Percentiles rank a stretch among this genome's conserved stretches.
These are phyloP conservation scores for Lepiota venenata DNA, from an alignment of 768 basidiomycete genomes.

Conservation along the genomic window DNA sequence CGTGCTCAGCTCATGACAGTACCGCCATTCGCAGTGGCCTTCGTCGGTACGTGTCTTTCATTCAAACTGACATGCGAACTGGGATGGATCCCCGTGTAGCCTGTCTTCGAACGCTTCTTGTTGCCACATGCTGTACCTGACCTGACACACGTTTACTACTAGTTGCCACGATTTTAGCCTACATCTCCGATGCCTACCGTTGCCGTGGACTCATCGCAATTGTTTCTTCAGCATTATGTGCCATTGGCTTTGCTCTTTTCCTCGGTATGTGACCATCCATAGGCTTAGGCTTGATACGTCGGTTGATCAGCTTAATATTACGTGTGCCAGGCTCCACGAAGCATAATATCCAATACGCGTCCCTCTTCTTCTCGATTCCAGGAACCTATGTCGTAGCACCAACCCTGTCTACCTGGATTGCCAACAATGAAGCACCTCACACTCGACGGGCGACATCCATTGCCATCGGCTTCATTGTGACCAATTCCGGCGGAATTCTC, in stretches of 20 bases:
- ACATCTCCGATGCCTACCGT: constrained; percentile 49
- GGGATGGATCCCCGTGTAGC: not conserved
- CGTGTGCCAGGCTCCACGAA: constrained; percentile 28
- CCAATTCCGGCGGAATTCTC: constrained; percentile 58
- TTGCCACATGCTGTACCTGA: not conserved
- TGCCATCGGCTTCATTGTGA: constrained; percentile 54
- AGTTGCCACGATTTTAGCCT: constrained; percentile 36
- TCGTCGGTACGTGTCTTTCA: constrained; percentile 34
- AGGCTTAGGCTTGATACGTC: not conserved
- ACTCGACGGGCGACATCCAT: constrained; percentile 55
- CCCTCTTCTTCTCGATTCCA: constrained; percentile 51
- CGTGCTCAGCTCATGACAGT: constrained; percentile 63
- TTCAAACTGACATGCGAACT: not conserved
- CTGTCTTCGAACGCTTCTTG: not conserved
- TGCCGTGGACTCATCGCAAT: constrained; percentile 47
- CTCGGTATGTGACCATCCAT: constrained; percentile 33
- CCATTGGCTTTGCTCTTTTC: constrained; percentile 56
- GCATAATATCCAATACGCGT: constrained; percentile 44
- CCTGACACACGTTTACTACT: not conserved
- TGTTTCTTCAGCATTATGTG: constrained; percentile 36
- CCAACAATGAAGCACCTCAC: constrained; percentile 60
- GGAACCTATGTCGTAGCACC: constrained; percentile 55
- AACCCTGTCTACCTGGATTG: constrained; percentile 52
- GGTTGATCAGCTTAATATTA: not conserved
- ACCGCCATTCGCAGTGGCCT: constrained; percentile 49